phyloP scores from a whole-genome alignment of 306 rosid species.

The Trifolium subterraneum region DNA sequence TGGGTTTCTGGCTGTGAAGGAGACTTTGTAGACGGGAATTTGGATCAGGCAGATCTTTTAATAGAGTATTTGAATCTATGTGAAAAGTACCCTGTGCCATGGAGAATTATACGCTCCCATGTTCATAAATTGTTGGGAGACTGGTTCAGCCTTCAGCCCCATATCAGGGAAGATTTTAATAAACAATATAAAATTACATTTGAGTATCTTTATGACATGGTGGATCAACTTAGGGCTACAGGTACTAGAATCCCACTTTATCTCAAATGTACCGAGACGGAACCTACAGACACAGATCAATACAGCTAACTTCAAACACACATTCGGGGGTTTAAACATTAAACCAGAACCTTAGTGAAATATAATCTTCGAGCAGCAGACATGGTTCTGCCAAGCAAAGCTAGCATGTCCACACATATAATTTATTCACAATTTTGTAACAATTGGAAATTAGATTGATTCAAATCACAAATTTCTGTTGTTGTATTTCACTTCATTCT shows the following conservation, averaged over 20 bases:
- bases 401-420: conserved; percentile 12
- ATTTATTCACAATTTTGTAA: conserved; percentile 43
- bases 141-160: conserved; percentile 93
- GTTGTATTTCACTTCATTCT: conserved; percentile 49
- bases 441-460: conserved; percentile 31
- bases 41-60: conserved; percentile 80
- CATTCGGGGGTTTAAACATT: conserved; percentile 36
- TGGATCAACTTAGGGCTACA: conserved; percentile 70
- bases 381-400: conserved; percentile 9
- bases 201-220: conserved; percentile 78
- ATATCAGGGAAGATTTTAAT: conserved; percentile 85
- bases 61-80: conserved; percentile 89
- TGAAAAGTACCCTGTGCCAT: conserved; percentile 80
- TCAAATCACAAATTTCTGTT: conserved; percentile 18
- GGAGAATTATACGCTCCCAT: conserved; percentile 96
- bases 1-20: conserved; percentile 60
- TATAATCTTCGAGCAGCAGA: background rate
- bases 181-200: conserved; percentile 76
- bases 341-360: conserved; percentile 19
- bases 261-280: conserved; percentile 40
- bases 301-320: conserved; percentile 21
- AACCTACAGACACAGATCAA: conserved; percentile 29
- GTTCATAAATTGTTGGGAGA: conserved; percentile 91
- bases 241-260: conserved; percentile 85
- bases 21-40: conserved; percentile 48